These are phyloP conservation scores for Vanderwaltozyma tropicalis DNA, from an alignment of 805 yeast species.

Conservation along the genomic window DNA sequence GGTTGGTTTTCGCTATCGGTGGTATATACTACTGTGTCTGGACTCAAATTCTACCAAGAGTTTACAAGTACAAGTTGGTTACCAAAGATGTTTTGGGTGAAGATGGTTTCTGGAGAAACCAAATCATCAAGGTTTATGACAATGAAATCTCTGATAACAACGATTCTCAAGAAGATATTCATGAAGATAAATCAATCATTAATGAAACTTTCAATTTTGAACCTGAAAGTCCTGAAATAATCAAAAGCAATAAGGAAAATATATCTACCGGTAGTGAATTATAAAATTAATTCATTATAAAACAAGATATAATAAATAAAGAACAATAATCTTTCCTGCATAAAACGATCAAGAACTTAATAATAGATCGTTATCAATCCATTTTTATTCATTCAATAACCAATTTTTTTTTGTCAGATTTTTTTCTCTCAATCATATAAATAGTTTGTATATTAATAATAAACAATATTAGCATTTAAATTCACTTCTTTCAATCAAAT, in stretches of 20 bases:
- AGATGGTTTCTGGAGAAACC: slow-evolving; percentile 67
- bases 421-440: too few relatives aligned
- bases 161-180: neutral
- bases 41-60: slow-evolving; percentile 46
- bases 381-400: too few relatives aligned
- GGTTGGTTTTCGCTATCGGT: slow-evolving; percentile 64
- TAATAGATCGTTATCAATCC: too few relatives aligned
- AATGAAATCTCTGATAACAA: slow-evolving; percentile 1
- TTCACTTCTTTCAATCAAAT: too few relatives aligned
- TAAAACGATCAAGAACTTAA: too few relatives aligned
- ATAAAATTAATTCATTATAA: neutral
- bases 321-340: too few relatives aligned
- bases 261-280: slow-evolving; percentile 2
- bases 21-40: slow-evolving; percentile 57
- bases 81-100: slow-evolving; percentile 47
- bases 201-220: neutral
- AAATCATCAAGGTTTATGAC: slow-evolving; percentile 29
- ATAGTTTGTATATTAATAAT: too few relatives aligned
- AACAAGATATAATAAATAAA: neutral
- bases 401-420: too few relatives aligned
- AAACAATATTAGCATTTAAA: too few relatives aligned
- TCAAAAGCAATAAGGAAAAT: slow-evolving; percentile 2
- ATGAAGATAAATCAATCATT: neutral
- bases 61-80: slow-evolving; percentile 42
- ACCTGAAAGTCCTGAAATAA: neutral